A percentile compares a stretch with the other conserved stretches of the same genome.
These are phyloP conservation scores for Backusella sp. DNA, from an alignment of 192 early-diverging fungal species.

Conservation along the genomic window DNA sequence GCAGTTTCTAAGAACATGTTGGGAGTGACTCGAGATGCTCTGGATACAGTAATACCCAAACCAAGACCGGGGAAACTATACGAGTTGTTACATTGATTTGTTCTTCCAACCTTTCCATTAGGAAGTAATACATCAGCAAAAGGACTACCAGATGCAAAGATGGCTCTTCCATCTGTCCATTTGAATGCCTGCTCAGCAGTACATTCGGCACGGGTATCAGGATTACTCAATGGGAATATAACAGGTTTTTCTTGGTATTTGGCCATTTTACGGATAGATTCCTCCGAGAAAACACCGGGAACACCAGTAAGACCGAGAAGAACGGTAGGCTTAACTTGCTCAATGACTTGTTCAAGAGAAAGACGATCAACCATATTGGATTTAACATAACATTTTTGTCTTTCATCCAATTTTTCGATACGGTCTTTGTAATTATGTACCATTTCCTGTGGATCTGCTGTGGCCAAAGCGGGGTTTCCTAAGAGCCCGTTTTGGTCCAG, in stretches of 20 bases:
- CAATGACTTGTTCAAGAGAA: constrained; percentile 46
- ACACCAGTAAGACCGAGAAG: constrained; percentile 49
- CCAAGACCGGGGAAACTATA: constrained; percentile 50
- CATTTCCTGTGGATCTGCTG: constrained; percentile 23
- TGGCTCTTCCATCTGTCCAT: constrained; percentile 53
- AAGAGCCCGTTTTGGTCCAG: constrained; percentile 50
- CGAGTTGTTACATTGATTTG: constrained; percentile 56
- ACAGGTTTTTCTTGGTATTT: constrained; percentile 46
- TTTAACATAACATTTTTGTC: constrained; percentile 48
- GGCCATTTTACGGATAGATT: constrained; percentile 54
- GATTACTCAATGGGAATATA: constrained; percentile 54
- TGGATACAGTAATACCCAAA: constrained; percentile 50
- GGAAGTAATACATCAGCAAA: constrained; percentile 47
- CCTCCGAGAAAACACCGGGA: constrained; percentile 48
- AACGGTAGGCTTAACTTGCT: constrained; percentile 49
- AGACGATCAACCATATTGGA: constrained; percentile 46
- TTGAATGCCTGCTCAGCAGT: constrained; percentile 54
- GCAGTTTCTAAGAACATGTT: constrained; percentile 59
- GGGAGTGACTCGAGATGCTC: constrained; percentile 45
- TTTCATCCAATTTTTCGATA: constrained; percentile 41
- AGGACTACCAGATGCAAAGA: constrained; percentile 55
- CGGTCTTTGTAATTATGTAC: constrained; percentile 9
- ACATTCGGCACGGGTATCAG: constrained; percentile 51
- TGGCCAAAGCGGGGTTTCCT: constrained; percentile 38
- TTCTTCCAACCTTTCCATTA: constrained; percentile 42